These are phyloP conservation scores for Acanthamoeba castellanii DNA, from an alignment of 208 protist genomes.

Conservation along the genomic window DNA sequence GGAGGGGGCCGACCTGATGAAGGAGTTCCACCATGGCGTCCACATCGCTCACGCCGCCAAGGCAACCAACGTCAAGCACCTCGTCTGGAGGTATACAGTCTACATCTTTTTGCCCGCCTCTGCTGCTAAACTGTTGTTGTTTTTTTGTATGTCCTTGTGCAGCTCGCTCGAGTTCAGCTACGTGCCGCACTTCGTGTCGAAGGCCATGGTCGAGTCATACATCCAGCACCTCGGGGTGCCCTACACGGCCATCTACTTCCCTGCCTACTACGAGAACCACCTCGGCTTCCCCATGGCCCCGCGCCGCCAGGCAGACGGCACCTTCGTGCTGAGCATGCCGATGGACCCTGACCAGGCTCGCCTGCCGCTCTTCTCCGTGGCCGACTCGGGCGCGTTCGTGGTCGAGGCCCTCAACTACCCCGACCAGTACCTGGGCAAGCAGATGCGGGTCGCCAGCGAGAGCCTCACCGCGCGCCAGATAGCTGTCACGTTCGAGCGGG, in stretches of 20 bases:
- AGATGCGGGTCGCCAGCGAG: not conserved
- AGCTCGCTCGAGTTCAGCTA: not conserved
- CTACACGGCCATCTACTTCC: not conserved
- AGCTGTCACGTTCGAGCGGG: not conserved
- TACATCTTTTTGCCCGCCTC: not conserved
- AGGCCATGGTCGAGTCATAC: not conserved
- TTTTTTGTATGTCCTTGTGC: not conserved
- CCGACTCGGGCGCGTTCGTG: slow-evolving; percentile 21
- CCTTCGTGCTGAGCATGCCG: not conserved
- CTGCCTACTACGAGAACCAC: not conserved
- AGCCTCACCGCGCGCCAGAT: not conserved
- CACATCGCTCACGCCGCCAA: not conserved
- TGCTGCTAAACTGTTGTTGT: not conserved
- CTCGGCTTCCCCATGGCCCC: not conserved
- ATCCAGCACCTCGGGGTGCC: not conserved
- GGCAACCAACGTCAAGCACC: not conserved
- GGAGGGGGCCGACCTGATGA: not conserved
- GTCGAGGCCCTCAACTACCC: not conserved
- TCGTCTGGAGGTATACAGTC: not conserved
- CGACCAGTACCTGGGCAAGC: not conserved
- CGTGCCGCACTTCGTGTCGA: not conserved
- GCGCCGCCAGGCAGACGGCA: not conserved
- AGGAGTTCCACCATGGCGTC: not conserved
- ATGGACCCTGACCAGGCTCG: not conserved
- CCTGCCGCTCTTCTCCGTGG: not conserved